phyloP scores from a whole-genome alignment of 371 early-diverging fungal species.

The Caulochytrium protostelioides region DNA sequence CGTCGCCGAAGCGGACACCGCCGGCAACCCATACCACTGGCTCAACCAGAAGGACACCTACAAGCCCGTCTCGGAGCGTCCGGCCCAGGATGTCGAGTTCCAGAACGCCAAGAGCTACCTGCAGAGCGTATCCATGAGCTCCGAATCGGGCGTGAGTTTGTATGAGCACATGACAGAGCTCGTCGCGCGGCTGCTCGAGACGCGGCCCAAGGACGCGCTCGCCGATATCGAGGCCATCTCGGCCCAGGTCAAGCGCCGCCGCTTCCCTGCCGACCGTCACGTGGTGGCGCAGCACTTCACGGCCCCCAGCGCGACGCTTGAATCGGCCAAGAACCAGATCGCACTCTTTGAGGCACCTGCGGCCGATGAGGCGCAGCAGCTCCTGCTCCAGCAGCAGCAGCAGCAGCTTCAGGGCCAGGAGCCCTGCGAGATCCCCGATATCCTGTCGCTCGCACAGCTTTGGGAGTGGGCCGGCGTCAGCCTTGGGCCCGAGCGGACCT shows the following conservation, averaged over 20 bases:
- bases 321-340: conserved; percentile 5
- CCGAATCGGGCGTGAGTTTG: conserved; percentile 11
- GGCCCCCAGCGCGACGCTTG: background rate
- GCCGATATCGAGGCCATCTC: conserved; percentile 21
- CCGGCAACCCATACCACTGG: too few species aligned
- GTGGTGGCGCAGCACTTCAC: background rate
- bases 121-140: conserved; percentile 3
- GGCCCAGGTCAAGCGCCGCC: conserved; percentile 14
- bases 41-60: conserved; percentile 10
- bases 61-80: background rate
- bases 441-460: conserved; percentile 20
- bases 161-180: conserved; percentile 22
- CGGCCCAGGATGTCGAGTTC: conserved; percentile 19
- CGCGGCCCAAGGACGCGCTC: conserved; percentile 12
- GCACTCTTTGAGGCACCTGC: conserved; percentile 5
- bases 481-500: conserved; percentile 22
- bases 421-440: conserved; percentile 29
- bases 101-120: conserved; percentile 16
- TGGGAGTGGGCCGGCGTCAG: conserved; percentile 36
- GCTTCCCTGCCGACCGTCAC: conserved; percentile 10
- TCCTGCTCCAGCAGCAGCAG: conserved; percentile 1
- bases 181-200: conserved; percentile 18
- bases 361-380: background rate
- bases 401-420: conserved; percentile 3
- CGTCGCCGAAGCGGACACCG: too few species aligned